Conservation (phyloP, 345 rosid species). For the Hypericum androsaemum region DNA sequence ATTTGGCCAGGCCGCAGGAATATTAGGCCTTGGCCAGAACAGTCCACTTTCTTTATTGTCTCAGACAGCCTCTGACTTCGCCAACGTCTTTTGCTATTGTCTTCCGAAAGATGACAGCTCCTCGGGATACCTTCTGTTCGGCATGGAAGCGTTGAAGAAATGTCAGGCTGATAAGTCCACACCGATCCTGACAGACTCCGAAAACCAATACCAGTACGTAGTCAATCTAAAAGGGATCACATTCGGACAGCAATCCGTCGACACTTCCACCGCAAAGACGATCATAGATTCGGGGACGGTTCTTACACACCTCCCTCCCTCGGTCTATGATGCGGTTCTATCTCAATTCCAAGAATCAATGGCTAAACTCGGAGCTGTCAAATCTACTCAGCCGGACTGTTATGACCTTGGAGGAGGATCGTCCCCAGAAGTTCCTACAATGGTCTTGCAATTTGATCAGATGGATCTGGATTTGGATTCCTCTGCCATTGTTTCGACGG, state of each 20-base stretch:
- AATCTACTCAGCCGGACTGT: slow-evolving; percentile 10
- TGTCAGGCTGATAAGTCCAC: slow-evolving; percentile 5
- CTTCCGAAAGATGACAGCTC: slow-evolving; percentile 9
- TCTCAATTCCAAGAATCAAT: slow-evolving; percentile 12
- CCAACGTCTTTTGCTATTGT: slow-evolving; percentile 18
- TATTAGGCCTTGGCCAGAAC: slow-evolving; percentile 16
- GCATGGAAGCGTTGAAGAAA: slow-evolving; percentile 2
- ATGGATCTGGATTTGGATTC: slow-evolving; percentile 16
- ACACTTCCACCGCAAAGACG: slow-evolving; percentile 11
- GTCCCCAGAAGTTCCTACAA: neutral
- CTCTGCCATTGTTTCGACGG: slow-evolving; percentile 8
- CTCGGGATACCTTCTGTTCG: slow-evolving; percentile 14
- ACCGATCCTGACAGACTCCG: neutral
- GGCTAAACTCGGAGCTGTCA: neutral
- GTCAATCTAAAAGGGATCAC: slow-evolving; percentile 18
- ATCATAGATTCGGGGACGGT: slow-evolving; percentile 24
- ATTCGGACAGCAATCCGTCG: slow-evolving; percentile 9
- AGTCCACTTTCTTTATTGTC: slow-evolving; percentile 4
- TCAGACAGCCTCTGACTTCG: neutral
- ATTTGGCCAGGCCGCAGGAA: slow-evolving; percentile 10
- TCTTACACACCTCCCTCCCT: slow-evolving; percentile 17
- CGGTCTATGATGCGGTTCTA: slow-evolving; percentile 11
- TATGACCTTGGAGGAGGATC: slow-evolving; percentile 13
- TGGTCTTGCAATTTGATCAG: slow-evolving; percentile 20
- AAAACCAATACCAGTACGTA: neutral